A percentile compares a stretch with the other conserved stretches of the same genome.
Conservation (phyloP, 305 asterid species). For the Plantago rigida region DNA sequence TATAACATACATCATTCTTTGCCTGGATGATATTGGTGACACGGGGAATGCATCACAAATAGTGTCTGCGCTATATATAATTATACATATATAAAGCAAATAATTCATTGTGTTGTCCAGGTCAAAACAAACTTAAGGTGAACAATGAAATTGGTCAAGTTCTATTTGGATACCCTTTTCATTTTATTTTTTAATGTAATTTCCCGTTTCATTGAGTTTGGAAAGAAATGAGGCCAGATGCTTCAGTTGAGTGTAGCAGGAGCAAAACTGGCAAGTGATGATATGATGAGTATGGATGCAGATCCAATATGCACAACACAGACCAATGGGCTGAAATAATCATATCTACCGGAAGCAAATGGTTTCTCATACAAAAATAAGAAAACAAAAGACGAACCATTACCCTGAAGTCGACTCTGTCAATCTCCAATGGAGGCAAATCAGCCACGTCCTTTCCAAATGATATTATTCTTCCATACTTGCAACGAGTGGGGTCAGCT, state of each 20-base stretch:
- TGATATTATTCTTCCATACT: constrained; percentile 61
- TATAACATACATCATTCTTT: constrained; percentile 3
- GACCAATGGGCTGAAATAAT: no score
- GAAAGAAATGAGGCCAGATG: no score
- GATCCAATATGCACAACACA: not conserved
- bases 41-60: constrained; percentile 1
- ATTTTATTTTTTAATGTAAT: no score
- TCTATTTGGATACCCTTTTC: no score
- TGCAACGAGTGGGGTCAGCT: constrained; percentile 27
- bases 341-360: constrained; percentile 1
- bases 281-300: not conserved
- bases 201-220: no score
- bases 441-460: constrained; percentile 60
- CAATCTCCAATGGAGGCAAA: constrained; percentile 49
- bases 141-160: not conserved
- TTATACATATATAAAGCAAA: no score
- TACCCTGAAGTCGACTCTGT: constrained; percentile 59
- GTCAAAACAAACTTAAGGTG: not conserved
- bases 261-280: not conserved
- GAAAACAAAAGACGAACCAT: constrained; percentile 23
- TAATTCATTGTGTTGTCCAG: not conserved
- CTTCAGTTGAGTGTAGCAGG: no score
- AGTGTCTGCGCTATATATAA: not conserved
- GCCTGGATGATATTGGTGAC: not conserved
- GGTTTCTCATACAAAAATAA: constrained; percentile 16